A percentile compares a stretch with the other conserved stretches of the same genome.
phyloP scores from a whole-genome alignment of 208 protist species.

The Perkinsela sp. region DNA sequence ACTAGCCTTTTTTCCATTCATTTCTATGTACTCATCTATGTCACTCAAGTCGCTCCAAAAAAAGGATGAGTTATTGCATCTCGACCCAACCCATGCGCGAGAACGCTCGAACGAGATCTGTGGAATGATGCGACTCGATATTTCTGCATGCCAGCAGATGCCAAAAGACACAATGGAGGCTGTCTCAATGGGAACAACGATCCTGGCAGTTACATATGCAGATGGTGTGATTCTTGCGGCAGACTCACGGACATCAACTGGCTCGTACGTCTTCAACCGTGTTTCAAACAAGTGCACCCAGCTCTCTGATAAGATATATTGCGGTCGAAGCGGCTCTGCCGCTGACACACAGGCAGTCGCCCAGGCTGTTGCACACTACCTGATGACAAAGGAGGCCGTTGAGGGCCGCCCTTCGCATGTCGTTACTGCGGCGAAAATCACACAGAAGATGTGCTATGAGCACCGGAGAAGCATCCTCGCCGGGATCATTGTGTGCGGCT shows the following conservation, averaged over 20 bases:
- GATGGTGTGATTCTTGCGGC: slow-evolving; percentile 85
- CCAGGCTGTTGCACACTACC: slow-evolving; percentile 65
- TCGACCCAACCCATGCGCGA: background rate
- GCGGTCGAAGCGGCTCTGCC: slow-evolving; percentile 86
- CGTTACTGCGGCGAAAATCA: slow-evolving; percentile 75
- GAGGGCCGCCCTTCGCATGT: slow-evolving; percentile 57
- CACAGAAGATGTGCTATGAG: slow-evolving; percentile 80
- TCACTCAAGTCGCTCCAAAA: too few species aligned
- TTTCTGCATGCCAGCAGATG: background rate
- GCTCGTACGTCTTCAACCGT: slow-evolving; percentile 85
- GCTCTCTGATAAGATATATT: slow-evolving; percentile 81
- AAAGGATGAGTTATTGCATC: slow-evolving; percentile 1
- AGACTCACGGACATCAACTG: slow-evolving; percentile 84
- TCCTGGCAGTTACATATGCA: slow-evolving; percentile 85
- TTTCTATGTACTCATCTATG: too few species aligned
- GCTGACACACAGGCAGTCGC: slow-evolving; percentile 89
- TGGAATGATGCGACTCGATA: background rate
- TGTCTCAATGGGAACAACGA: slow-evolving; percentile 76
- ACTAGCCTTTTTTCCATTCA: too few species aligned
- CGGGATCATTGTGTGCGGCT: slow-evolving; percentile 88
- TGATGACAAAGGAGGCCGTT: slow-evolving; percentile 65
- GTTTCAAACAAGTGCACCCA: slow-evolving; percentile 89
- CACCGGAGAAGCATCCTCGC: slow-evolving; percentile 84
- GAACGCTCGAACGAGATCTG: background rate
- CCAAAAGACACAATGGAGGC: slow-evolving; percentile 10